These are phyloP conservation scores for Apiotrichum veenhuisii DNA, from an alignment of 1,284 basidiomycete species.

Conservation along the genomic window DNA sequence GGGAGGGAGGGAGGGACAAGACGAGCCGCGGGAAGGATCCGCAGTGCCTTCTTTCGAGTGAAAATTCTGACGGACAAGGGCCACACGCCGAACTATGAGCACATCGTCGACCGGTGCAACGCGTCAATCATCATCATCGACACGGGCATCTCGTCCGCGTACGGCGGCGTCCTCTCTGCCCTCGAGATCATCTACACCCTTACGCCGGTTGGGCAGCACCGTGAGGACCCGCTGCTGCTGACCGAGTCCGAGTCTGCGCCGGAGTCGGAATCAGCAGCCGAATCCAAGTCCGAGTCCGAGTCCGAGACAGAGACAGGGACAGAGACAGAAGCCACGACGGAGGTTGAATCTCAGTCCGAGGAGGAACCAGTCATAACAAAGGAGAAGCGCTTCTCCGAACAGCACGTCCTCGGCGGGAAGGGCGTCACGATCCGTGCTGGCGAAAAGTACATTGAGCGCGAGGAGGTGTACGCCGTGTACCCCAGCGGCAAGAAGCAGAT, in stretches of 20 bases:
- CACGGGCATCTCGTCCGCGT: constrained; percentile 85
- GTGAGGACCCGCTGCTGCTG: neutral
- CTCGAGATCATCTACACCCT: constrained; percentile 78
- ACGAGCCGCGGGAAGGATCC: too few relatives aligned
- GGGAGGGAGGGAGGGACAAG: too few relatives aligned
- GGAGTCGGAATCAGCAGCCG: neutral
- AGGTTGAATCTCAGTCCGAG: too few relatives aligned
- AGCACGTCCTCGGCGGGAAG: too few relatives aligned
- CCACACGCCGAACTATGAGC: constrained; percentile 84
- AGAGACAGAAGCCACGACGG: too few relatives aligned
- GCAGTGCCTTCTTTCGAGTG: too few relatives aligned
- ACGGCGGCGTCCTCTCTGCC: constrained; percentile 83
- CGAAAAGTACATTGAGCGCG: constrained; percentile 64
- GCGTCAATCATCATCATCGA: constrained; percentile 90
- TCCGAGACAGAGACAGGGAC: too few relatives aligned
- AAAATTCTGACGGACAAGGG: constrained; percentile 54
- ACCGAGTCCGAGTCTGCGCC: neutral
- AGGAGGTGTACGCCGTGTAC: constrained; percentile 75
- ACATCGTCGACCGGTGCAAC: constrained; percentile 73
- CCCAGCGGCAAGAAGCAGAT: constrained; percentile 37
- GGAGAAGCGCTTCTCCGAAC: too few relatives aligned
- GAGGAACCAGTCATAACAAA: too few relatives aligned
- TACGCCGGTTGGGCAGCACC: constrained; percentile 3
- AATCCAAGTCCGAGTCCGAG: constrained; percentile 4
- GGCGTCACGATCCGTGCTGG: constrained; percentile 10